These are phyloP conservation scores for Moricandia arvensis DNA, from an alignment of 345 rosid genomes.

Conservation along the genomic window DNA sequence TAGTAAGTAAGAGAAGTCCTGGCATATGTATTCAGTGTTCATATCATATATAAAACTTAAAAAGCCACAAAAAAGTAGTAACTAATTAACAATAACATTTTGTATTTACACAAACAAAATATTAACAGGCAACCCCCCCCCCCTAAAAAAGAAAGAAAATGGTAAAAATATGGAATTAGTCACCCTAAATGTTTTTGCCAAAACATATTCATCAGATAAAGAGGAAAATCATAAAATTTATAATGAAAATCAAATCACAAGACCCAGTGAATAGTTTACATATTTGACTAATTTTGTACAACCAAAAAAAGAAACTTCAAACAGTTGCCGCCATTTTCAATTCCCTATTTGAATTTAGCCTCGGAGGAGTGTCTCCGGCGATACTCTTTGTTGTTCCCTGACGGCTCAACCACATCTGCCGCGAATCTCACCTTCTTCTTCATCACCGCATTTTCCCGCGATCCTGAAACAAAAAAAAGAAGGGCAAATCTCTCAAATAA, in stretches of 20 bases:
- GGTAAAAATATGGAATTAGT: background rate
- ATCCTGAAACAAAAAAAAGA: slow-evolving; percentile 11
- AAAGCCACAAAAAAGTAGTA: too few species aligned
- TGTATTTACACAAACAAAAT: slow-evolving; percentile 8
- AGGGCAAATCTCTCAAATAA: too few species aligned
- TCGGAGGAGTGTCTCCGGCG: slow-evolving; percentile 41
- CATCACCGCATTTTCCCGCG: slow-evolving; percentile 25
- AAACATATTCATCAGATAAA: slow-evolving; percentile 18
- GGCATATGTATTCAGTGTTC: too few species aligned
- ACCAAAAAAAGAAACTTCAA: background rate
- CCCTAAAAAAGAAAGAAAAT: background rate
- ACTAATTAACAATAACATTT: background rate
- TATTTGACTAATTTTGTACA: background rate
- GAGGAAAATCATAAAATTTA: background rate
- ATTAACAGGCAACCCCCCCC: slow-evolving; percentile 4
- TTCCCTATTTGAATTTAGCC: slow-evolving; percentile 18
- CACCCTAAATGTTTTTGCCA: slow-evolving; percentile 6
- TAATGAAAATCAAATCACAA: slow-evolving; percentile 20
- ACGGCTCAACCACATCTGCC: slow-evolving; percentile 72
- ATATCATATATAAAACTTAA: too few species aligned
- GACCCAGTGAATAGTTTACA: slow-evolving; percentile 9
- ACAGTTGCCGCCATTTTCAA: slow-evolving; percentile 25
- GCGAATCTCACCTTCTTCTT: slow-evolving; percentile 82
- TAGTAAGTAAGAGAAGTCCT: background rate
- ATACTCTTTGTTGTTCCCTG: slow-evolving; percentile 61